Base-by-base conservation (phyloP, 1,284 basidiomycete species). In the Apiotrichum sp. region DNA sequence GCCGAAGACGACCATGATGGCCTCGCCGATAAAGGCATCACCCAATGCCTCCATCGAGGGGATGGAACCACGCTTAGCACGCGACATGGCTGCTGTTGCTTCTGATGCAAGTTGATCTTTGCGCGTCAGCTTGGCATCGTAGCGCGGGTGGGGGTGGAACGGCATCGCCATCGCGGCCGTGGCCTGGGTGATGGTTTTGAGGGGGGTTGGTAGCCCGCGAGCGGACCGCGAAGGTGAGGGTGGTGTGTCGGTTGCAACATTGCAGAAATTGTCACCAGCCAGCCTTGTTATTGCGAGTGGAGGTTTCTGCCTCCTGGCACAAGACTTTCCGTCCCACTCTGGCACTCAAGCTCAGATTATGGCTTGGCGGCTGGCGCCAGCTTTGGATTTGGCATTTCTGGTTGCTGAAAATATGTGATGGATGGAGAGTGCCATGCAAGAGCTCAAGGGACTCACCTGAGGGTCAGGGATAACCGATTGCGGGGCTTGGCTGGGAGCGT, bases 1-100 rank as follows among this genome's bases (percentile, higher is more conserved):
- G 59, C 96, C 96, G 59, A 96, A 84, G 55, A 98, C 95, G 72
- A 95, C 79, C 78, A 96, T 85, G 78, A 89, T 74, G 32, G 90
- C 93, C 80, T 93, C 91, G 65, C 88, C 85, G 75, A 81, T 87
- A 78, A 93, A 83, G 59, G 83, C 80, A 38, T 87, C 80, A 63
- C 85, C 83, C 54, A 80, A 72, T 47, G 82, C 80, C 78, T 88
- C 86, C 88, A 93, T 91, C 50, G 87, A 89, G 44, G 89, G 89
- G 73, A 93, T 91, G 44, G 69, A 69, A 38, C 75, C 75, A n/a
- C 64, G 57, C 57, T 65, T 62, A 51, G 56, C 36, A 54, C 58
- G 57, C 49, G 49, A 50, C 49, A 50, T 50, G 39, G 49, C 40
- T 41, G 40, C 49, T 22, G 22, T 22, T 22, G 22, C 22, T 50